phyloP scores from a whole-genome alignment of 768 basidiomycete genomes.

The Lactarius akahatsu region DNA sequence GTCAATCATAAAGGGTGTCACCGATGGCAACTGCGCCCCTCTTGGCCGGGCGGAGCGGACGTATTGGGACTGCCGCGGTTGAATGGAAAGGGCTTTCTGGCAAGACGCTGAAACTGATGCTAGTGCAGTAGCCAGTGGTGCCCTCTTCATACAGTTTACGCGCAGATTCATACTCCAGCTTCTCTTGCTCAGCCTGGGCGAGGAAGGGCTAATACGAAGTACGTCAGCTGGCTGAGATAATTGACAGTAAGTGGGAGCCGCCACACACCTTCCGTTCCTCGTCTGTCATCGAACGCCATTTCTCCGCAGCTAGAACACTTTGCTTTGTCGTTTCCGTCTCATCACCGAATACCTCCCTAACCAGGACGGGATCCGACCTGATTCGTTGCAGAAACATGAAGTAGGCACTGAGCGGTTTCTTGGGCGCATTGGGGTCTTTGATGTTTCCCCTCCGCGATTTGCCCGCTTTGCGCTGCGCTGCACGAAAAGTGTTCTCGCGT shows the following conservation, averaged over 20 bases:
- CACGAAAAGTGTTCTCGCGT: constrained; percentile 86
- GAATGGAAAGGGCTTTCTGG: constrained; percentile 59
- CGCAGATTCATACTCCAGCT: constrained; percentile 88
- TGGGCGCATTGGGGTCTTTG: constrained; percentile 95
- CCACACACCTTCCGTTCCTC: constrained; percentile 82
- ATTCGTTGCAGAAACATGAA: constrained; percentile 95
- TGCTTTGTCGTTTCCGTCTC: constrained; percentile 94
- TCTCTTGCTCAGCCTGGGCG: constrained; percentile 92
- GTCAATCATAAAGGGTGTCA: constrained; percentile 43
- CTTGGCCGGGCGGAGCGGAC: constrained; percentile 48
- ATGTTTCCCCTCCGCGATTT: constrained; percentile 92
- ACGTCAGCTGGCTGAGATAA: constrained; percentile 25
- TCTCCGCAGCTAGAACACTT: constrained; percentile 88
- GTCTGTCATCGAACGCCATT: constrained; percentile 92
- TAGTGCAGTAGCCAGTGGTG: constrained; percentile 60
- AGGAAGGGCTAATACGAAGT: constrained; percentile 70
- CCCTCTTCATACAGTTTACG: constrained; percentile 87
- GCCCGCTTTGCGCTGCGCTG: constrained; percentile 90
- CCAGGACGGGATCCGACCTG: constrained; percentile 72
- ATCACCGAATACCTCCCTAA: constrained; percentile 78
- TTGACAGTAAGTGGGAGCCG: constrained; percentile 28
- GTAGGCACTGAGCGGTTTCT: constrained; percentile 92
- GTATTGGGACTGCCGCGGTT: constrained; percentile 40
- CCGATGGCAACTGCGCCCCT: constrained; percentile 52
- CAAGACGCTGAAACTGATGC: constrained; percentile 81